These are phyloP conservation scores for Dorcoceras hygrometricum DNA, from an alignment of 257 asterid species.

Conservation along the genomic window DNA sequence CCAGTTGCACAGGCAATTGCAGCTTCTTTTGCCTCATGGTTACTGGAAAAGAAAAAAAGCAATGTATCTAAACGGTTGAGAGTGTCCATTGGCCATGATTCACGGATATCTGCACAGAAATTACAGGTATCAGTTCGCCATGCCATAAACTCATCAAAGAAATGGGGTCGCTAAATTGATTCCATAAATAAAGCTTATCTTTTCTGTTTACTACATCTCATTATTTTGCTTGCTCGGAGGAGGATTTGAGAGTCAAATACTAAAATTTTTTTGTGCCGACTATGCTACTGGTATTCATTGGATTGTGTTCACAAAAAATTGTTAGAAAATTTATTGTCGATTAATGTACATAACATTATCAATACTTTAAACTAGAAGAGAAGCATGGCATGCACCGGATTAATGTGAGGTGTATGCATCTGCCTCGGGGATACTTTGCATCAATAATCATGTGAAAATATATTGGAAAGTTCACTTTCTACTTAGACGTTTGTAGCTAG, in stretches of 20 bases:
- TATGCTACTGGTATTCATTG: not conserved
- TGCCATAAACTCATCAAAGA: conserved; percentile 4
- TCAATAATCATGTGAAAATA: not conserved
- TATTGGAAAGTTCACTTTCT: not conserved
- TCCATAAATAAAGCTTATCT: conserved; percentile 1
- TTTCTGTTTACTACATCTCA: not conserved
- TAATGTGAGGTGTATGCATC: not conserved
- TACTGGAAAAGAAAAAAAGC: conserved; percentile 60
- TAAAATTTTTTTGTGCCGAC: not conserved
- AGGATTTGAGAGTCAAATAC: not conserved
- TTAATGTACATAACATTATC: not conserved
- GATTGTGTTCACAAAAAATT: not conserved
- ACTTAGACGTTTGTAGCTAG: conserved; percentile 3
- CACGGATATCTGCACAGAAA: conserved; percentile 86
- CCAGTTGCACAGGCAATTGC: conserved; percentile 96
- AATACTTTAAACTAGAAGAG: not conserved
- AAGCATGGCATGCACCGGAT: not conserved
- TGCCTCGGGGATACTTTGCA: conserved; percentile 6
- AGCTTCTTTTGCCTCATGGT: conserved; percentile 90
- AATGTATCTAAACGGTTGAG: conserved; percentile 56
- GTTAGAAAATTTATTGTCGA: not conserved
- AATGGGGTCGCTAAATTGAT: not conserved
- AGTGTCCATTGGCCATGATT: conserved; percentile 93
- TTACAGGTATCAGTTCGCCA: conserved; percentile 54
- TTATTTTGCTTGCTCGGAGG: not conserved